Percentiles rank a stretch among this genome's conserved stretches.
These are phyloP conservation scores for Trypanosoma platydactyli DNA, from an alignment of 208 protist species.

Conservation along the genomic window DNA sequence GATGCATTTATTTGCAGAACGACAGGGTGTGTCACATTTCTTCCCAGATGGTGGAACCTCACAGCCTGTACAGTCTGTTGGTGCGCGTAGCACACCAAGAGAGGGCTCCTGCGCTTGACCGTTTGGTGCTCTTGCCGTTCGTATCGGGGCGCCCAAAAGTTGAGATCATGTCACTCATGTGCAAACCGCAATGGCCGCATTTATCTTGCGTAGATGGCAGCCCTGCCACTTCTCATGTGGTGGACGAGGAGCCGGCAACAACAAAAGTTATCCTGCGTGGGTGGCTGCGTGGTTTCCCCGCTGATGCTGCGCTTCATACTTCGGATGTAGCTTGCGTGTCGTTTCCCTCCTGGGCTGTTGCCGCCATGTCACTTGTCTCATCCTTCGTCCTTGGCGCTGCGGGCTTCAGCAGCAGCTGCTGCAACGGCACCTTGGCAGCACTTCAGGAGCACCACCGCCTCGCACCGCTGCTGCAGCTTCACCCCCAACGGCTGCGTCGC, in stretches of 20 bases:
- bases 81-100: slow-evolving; percentile 8
- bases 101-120: slow-evolving; percentile 4
- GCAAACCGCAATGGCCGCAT: slow-evolving; percentile 7
- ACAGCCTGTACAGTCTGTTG: background rate
- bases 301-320: background rate
- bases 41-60: background rate
- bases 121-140: background rate
- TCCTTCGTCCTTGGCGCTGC: slow-evolving; percentile 7
- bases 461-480: background rate
- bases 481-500: background rate
- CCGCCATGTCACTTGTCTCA: slow-evolving; percentile 6
- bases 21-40: background rate
- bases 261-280: slow-evolving; percentile 5
- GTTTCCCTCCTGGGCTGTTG: slow-evolving; percentile 14
- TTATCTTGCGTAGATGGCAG: background rate
- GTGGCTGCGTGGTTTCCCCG: slow-evolving; percentile 4
- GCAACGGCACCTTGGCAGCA: background rate
- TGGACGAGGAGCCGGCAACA: background rate
- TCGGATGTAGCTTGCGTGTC: background rate
- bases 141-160: background rate
- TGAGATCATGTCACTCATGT: background rate
- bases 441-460: slow-evolving; percentile 10
- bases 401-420: background rate
- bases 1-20: slow-evolving; percentile 13
- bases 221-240: background rate